phyloP scores from a whole-genome alignment of 2,329 filamentous ascomycete genomes.

The Colletotrichum lupini region DNA sequence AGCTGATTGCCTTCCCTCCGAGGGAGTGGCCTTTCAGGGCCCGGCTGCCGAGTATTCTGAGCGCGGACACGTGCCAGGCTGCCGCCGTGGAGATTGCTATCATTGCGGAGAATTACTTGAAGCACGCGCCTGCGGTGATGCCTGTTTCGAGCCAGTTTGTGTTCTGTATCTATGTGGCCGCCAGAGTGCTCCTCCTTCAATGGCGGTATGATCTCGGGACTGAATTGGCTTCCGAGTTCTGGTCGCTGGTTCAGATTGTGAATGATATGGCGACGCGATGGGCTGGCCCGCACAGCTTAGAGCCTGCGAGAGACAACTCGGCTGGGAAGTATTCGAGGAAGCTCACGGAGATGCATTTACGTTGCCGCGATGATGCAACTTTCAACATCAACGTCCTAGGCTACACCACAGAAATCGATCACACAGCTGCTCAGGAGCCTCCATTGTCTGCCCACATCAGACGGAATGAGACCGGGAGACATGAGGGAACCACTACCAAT shows the following conservation, averaged over 20 bases:
- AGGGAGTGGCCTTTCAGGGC: conserved; percentile 41
- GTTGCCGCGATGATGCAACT: conserved; percentile 22
- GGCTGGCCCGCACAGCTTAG: conserved; percentile 35
- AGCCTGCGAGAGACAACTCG: conserved; percentile 20
- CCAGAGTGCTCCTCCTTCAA: conserved; percentile 52
- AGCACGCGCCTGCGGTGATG: conserved; percentile 44
- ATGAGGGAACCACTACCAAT: too few species aligned
- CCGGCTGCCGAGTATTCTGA: conserved; percentile 54
- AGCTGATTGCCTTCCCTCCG: conserved; percentile 57
- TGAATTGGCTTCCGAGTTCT: conserved; percentile 41
- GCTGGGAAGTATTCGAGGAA: conserved; percentile 39
- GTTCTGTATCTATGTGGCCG: conserved; percentile 58
- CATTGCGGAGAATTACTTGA: conserved; percentile 58
- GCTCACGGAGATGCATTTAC: conserved; percentile 30
- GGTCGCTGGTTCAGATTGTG: conserved; percentile 42
- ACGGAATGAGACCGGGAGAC: not conserved
- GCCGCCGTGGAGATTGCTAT: conserved; percentile 58
- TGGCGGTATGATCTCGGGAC: conserved; percentile 40
- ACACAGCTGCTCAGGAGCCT: not conserved
- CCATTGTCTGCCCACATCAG: not conserved
- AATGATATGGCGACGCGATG: conserved; percentile 44
- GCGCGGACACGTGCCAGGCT: conserved; percentile 59
- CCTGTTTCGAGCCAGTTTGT: conserved; percentile 52
- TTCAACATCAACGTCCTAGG: conserved; percentile 28
- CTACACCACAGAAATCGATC: conserved; percentile 25